phyloP scores from a whole-genome alignment of 352 stramenopile species.

The Phytophthora nicotianae region DNA sequence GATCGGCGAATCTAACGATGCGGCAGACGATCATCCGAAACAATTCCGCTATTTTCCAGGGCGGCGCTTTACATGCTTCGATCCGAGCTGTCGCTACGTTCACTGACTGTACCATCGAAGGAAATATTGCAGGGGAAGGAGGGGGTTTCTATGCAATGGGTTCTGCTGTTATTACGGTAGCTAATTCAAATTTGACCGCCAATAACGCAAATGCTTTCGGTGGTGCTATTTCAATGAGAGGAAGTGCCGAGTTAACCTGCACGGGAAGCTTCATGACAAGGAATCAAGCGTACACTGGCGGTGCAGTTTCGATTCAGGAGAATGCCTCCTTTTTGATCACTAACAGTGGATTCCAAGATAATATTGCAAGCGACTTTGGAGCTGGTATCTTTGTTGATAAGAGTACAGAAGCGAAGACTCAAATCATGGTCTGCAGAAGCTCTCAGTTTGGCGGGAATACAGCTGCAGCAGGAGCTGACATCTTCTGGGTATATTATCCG shows the following conservation, averaged over 20 bases:
- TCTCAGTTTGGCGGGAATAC: constrained; percentile 42
- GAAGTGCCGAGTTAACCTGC: constrained; percentile 27
- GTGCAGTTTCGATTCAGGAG: constrained; percentile 46
- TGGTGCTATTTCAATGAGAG: constrained; percentile 42
- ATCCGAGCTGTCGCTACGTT: constrained; percentile 46
- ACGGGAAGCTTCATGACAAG: constrained; percentile 19
- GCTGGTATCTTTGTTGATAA: constrained; percentile 62
- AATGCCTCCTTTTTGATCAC: constrained; percentile 40
- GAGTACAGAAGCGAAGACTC: constrained; percentile 8
- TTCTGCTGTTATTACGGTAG: constrained; percentile 34
- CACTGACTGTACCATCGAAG: constrained; percentile 31
- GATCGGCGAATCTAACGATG: constrained; percentile 39
- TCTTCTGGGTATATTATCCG: constrained; percentile 67
- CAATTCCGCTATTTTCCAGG: constrained; percentile 42
- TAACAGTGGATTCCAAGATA: constrained; percentile 39
- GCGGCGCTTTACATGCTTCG: constrained; percentile 57
- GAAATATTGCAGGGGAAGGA: constrained; percentile 52
- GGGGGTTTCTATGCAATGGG: constrained; percentile 54
- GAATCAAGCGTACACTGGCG: constrained; percentile 59
- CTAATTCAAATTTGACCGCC: background rate
- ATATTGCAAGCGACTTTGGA: constrained; percentile 55
- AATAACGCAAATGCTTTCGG: constrained; percentile 58
- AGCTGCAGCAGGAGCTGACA: constrained; percentile 46
- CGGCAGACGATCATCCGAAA: constrained; percentile 33
- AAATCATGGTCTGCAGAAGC: constrained; percentile 11